These are phyloP conservation scores for Cicer cuneatum DNA, from an alignment of 306 rosid genomes.

Conservation along the genomic window DNA sequence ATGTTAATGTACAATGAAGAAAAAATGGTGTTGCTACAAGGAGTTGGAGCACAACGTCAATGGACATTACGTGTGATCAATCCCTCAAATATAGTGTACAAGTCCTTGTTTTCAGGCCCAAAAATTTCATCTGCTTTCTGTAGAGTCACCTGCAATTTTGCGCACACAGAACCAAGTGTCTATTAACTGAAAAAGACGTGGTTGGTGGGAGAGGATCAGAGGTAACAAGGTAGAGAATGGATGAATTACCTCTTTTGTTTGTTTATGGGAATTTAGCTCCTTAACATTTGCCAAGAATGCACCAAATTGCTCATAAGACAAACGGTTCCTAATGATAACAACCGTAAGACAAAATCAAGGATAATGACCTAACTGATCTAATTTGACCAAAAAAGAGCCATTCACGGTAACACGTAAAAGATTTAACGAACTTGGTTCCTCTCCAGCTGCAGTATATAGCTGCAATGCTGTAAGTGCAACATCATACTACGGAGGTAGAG, in stretches of 20 bases:
- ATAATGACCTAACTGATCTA: conserved; percentile 8
- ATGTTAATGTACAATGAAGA: conserved; percentile 39
- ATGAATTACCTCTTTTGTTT: conserved; percentile 80
- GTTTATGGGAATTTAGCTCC: conserved; percentile 91
- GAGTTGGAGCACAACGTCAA: conserved; percentile 45
- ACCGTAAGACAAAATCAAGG: conserved; percentile 16
- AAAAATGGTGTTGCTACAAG: conserved; percentile 21
- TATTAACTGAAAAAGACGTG: neutral
- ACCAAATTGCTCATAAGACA: conserved; percentile 96
- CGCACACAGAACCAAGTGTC: neutral
- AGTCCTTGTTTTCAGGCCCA: conserved; percentile 89
- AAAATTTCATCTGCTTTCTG: conserved; percentile 89
- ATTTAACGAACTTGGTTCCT: neutral
- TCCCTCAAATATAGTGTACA: conserved; percentile 81
- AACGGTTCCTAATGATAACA: conserved; percentile 70
- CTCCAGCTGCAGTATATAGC: no score
- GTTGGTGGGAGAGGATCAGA: neutral
- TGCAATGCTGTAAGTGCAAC: no score
- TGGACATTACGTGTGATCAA: conserved; percentile 81
- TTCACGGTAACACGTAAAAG: neutral
- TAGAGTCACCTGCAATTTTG: conserved; percentile 75
- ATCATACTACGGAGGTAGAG: no score
- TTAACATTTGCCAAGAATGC: conserved; percentile 92
- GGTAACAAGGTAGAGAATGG: neutral
- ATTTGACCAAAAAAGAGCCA: conserved; percentile 3